Base-by-base conservation (phyloP, 1,284 basidiomycete genomes). In the Neolentinus lepideus region DNA sequence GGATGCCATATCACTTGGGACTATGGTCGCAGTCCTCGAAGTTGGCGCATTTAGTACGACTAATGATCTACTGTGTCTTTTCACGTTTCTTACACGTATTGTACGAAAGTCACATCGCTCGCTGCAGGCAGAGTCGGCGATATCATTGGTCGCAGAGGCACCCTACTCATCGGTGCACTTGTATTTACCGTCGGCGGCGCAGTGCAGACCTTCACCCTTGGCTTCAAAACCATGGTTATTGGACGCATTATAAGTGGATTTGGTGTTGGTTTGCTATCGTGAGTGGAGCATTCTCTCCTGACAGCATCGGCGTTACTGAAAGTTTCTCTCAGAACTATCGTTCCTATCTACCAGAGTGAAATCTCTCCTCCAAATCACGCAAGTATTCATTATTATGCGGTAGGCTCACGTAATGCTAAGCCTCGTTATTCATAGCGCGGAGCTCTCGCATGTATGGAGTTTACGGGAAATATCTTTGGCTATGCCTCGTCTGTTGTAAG, bases 281-380 rank as follows among this genome's bases (percentile, higher is more conserved):
- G 66, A 63, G 89, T 78, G 33, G 50, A 4, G 12, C 36, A 27
- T 24, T 47, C 8, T 21, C 38, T 4, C 19, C n/a, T 4, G 8
- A 38, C 46, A 24, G 29, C 54, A 11, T 25, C 14, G 33, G 25
- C 45, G 21, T 31, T 51, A 29, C 36, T 56, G 33, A 55, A 29
- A 26, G 26, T 11, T 33, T 48, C 24, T 46, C 56, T 48, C 64
- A 92, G 92, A 54, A 98, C 95, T 58, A 94, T 98, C 60, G 96
- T 98, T 22, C 96, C 96, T 4, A 97, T 98, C 58, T 99, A 98
- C 69, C 96, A 98, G 73, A 92, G 90, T 63, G 96, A 98, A 75
- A 93, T 98, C 53, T 96, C 93, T 1, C 94, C 95, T 14, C 92
- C 96, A 2, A 83, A 93, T 66, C 92, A 97, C 74, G 92, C 91